Percentiles rank a stretch among this genome's conserved stretches.
Conservation (phyloP, 352 stramenopile species). For the Achlya hypogyna region DNA sequence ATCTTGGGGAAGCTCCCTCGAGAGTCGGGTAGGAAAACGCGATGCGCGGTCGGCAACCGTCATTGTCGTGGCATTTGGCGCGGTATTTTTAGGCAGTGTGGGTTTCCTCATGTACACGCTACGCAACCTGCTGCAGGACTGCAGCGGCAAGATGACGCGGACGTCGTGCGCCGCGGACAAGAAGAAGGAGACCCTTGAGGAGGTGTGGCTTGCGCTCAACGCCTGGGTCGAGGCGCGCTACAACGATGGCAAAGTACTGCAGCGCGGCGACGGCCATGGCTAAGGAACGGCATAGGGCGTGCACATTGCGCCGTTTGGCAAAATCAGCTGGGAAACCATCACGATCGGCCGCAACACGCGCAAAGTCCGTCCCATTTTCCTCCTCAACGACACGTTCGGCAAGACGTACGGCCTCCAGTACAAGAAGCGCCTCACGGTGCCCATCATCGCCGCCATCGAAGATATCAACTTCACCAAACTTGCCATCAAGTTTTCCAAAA, state of each 20-base stretch:
- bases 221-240: slow-evolving; percentile 71
- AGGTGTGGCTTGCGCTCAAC: slow-evolving; percentile 62
- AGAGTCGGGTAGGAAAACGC: no score
- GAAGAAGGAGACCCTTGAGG: slow-evolving; percentile 63
- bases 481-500: slow-evolving; percentile 69
- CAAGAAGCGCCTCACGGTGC: slow-evolving; percentile 26
- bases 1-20: no score
- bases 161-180: slow-evolving; percentile 46
- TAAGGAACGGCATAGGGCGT: slow-evolving; percentile 28
- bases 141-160: slow-evolving; percentile 42
- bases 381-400: slow-evolving; percentile 58
- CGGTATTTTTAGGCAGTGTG: slow-evolving; percentile 1
- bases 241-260: slow-evolving; percentile 43
- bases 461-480: slow-evolving; percentile 80
- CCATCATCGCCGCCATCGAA: slow-evolving; percentile 44
- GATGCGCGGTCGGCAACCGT: no score
- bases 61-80: no score
- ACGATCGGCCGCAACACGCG: slow-evolving; percentile 47
- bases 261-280: background rate
- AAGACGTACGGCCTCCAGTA: slow-evolving; percentile 54
- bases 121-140: slow-evolving; percentile 64
- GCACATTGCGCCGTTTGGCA: slow-evolving; percentile 66
- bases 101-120: slow-evolving; percentile 46
- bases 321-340: slow-evolving; percentile 55
- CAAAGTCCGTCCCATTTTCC: slow-evolving; percentile 46